phyloP scores from a whole-genome alignment of 441 rosid species.

The Geranium incanum region DNA sequence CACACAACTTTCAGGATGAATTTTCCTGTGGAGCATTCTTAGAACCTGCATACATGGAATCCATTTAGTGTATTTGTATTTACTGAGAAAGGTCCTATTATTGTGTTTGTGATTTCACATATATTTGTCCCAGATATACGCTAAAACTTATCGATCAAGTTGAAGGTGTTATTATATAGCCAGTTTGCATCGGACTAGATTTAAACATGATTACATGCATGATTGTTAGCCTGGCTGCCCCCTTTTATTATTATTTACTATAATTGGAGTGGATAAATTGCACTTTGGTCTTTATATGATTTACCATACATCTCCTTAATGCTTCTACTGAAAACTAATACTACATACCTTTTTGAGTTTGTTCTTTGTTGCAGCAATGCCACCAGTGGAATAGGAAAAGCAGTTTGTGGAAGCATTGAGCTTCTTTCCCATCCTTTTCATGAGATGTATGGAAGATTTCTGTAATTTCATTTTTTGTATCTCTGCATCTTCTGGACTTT shows the following conservation, averaged over 20 bases:
- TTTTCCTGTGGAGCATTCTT: constrained; percentile 58
- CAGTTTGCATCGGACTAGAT: not conserved
- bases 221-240: not conserved
- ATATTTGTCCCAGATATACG: constrained; percentile 1
- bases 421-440: constrained; percentile 9
- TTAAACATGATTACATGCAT: not conserved
- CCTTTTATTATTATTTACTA: not conserved
- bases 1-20: constrained; percentile 57
- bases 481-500: not conserved
- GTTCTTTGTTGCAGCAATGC: not conserved
- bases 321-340: not conserved
- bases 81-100: not conserved
- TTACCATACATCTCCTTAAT: not conserved
- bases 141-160: not conserved
- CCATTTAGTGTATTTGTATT: not conserved
- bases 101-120: not conserved
- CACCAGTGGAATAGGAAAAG: constrained; percentile 5
- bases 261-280: not conserved
- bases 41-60: constrained; percentile 41
- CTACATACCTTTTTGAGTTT: constrained; percentile 10
- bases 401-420: not conserved
- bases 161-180: not conserved
- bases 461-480: not conserved
- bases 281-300: not conserved
- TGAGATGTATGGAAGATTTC: constrained; percentile 1